These are phyloP conservation scores for Salix suchowensis DNA, from an alignment of 345 rosid genomes.

Conservation along the genomic window DNA sequence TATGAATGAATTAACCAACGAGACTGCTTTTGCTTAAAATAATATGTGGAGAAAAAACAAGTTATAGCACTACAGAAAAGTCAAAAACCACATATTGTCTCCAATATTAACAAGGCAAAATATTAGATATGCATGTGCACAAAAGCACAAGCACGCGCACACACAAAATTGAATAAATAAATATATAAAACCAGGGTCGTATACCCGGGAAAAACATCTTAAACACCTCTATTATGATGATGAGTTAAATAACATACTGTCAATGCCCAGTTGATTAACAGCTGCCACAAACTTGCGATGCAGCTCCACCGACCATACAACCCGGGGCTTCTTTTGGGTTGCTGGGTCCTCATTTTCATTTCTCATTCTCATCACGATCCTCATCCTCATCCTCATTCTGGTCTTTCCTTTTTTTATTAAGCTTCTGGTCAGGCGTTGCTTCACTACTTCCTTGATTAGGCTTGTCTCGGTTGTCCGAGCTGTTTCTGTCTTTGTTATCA, in stretches of 20 bases:
- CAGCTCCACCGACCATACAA: constrained; percentile 34
- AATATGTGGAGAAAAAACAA: neutral
- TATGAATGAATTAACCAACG: neutral
- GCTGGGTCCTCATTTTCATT: constrained; percentile 27
- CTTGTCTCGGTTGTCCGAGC: constrained; percentile 17
- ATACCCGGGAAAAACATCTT: neutral
- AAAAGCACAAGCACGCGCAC: too few species aligned
- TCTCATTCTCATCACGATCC: constrained; percentile 21
- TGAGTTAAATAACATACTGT: constrained; percentile 22
- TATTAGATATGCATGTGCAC: too few species aligned
- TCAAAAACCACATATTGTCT: neutral
- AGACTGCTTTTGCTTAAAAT: neutral
- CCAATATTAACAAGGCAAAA: neutral
- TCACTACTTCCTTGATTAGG: constrained; percentile 16
- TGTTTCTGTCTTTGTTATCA: constrained; percentile 20
- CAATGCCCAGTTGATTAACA: constrained; percentile 31
- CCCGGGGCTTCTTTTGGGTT: constrained; percentile 32
- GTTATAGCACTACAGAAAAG: neutral
- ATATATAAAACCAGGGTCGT: neutral
- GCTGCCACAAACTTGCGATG: constrained; percentile 35
- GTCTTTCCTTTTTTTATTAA: constrained; percentile 29
- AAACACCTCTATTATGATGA: neutral
- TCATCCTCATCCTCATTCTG: constrained; percentile 33
- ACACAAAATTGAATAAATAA: neutral
- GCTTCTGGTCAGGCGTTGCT: constrained; percentile 20